These are phyloP conservation scores for Microsporum canis DNA, from an alignment of 2,329 filamentous ascomycete genomes.

Conservation along the genomic window DNA sequence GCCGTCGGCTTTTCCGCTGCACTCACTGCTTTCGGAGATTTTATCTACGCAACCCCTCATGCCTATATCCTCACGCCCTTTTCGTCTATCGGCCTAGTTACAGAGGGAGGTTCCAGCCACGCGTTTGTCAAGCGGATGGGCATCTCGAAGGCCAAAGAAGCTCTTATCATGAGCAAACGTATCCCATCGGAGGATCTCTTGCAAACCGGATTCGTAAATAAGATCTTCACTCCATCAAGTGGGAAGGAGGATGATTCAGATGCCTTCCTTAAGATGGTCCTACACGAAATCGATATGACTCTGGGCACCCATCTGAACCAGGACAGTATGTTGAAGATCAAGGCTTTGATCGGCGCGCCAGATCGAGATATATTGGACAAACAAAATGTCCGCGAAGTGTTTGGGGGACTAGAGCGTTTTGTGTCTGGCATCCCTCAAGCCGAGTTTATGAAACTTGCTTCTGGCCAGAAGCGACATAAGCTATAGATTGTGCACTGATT, in stretches of 20 bases:
- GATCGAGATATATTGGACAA: slow-evolving; percentile 61
- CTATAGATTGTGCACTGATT: slow-evolving; percentile 41
- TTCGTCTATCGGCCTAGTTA: slow-evolving; percentile 74
- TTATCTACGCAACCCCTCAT: slow-evolving; percentile 74
- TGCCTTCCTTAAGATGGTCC: slow-evolving; percentile 59
- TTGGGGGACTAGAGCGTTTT: slow-evolving; percentile 74
- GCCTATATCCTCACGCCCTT: slow-evolving; percentile 87
- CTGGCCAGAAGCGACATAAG: slow-evolving; percentile 89
- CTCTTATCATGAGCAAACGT: slow-evolving; percentile 76
- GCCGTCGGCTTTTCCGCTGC: slow-evolving; percentile 81
- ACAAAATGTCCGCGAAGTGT: slow-evolving; percentile 74
- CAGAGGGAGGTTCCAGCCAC: slow-evolving; percentile 71
- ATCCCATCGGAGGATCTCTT: slow-evolving; percentile 64
- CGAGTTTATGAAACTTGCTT: slow-evolving; percentile 76
- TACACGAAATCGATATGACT: slow-evolving; percentile 68
- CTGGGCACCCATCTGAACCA: slow-evolving; percentile 69
- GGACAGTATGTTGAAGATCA: slow-evolving; percentile 71
- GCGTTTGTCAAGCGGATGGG: slow-evolving; percentile 74
- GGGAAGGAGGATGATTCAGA: slow-evolving; percentile 50
- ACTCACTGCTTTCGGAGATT: slow-evolving; percentile 72
- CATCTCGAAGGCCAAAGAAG: slow-evolving; percentile 74
- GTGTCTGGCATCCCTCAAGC: slow-evolving; percentile 68
- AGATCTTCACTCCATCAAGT: slow-evolving; percentile 52
- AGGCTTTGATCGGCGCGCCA: slow-evolving; percentile 65
- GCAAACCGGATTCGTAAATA: slow-evolving; percentile 71